These are phyloP conservation scores for Withania somnifera DNA, from an alignment of 305 asterid species.

Conservation along the genomic window DNA sequence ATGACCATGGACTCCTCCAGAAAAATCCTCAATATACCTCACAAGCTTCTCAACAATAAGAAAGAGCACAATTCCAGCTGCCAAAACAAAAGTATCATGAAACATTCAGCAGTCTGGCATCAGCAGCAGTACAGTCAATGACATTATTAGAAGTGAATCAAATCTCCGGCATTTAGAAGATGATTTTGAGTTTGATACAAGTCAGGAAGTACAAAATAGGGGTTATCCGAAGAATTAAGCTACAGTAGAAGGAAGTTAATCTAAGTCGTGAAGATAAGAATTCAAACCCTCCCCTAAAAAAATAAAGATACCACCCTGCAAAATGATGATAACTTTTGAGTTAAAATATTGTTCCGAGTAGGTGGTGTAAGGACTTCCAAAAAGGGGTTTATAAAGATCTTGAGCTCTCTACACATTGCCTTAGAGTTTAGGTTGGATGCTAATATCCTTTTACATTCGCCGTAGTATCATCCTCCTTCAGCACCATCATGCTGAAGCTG, in stretches of 20 bases:
- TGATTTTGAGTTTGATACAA: background rate
- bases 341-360: background rate
- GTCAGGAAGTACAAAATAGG: background rate
- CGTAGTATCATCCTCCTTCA: background rate
- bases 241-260: constrained; percentile 4
- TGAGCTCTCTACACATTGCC: background rate
- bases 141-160: background rate
- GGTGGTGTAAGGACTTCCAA: background rate
- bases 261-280: background rate
- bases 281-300: background rate
- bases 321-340: background rate
- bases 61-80: constrained; percentile 91
- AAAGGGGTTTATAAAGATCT: background rate
- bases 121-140: background rate
- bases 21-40: constrained; percentile 78
- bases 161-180: background rate
- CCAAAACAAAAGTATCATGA: constrained; percentile 18
- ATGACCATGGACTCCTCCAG: constrained; percentile 61
- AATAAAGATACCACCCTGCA: background rate
- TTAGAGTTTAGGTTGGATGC: background rate
- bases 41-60: constrained; percentile 90
- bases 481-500: background rate
- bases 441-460: background rate
- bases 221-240: constrained; percentile 7
- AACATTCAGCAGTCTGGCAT: background rate